Base-by-base conservation (phyloP, 2,329 filamentous ascomycete species). In the Acrodontium crateriforme region DNA sequence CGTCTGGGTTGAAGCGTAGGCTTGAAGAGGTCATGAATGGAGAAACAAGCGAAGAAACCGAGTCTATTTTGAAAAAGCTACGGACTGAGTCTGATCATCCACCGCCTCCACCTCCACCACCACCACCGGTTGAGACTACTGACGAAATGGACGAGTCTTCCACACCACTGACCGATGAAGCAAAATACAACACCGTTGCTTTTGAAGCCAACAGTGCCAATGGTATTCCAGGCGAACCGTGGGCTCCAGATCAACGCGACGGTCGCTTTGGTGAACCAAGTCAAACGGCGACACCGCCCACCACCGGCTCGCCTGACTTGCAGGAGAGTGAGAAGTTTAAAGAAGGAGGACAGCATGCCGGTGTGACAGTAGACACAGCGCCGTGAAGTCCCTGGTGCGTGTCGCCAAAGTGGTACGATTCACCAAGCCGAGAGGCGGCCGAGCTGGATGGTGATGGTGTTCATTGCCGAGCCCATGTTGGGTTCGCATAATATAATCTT, bases 241-340 rank as follows among this genome's bases (percentile, higher is more conserved):
- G n/a, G n/a, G n/a, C n/a, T n/a, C n/a, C n/a, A n/a, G n/a, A n/a
- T n/a, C 32, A 19, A 30, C 18, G 4, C 40, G 37, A 13, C 28
- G 29, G 16, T 37, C 38, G 12, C 18, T n/a, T 8, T 20, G 35
- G 35, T 12, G 56, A 53, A 29, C 54, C 56, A 7, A 50, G 50
- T 39, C 60, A 64, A 36, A 54, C 60, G 13, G 60, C 60, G 3
- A 65, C 60, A 7, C 61, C 53, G 16, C 52, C 52, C 2, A 54
- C 50, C 2, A 53, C 49, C 4, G 48, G 47, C 29, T 51, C 49
- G n/a, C 49, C 49, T 6, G 45, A 54, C 14, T 39, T 40, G 16
- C 48, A 49, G 21, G 44, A 46, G 18, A 39, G 45, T 11, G 38
- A 47, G 35, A 42, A 41, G 32, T 28, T 34, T 4, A 32, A 34